Conservation (phyloP, 768 basidiomycete genomes). For the Chlorophyllum brunneum region DNA sequence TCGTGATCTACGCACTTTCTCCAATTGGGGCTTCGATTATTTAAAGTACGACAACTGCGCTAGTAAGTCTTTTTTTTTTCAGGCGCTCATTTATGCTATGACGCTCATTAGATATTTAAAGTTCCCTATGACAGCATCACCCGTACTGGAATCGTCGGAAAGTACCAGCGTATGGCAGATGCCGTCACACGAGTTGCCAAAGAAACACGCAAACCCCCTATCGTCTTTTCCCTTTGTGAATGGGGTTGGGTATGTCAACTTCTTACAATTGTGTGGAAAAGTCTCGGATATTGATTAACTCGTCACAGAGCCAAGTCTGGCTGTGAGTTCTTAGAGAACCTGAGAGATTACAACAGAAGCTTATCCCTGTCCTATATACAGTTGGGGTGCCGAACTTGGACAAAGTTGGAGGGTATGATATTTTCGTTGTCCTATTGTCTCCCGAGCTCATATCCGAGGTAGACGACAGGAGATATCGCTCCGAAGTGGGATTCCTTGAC, state of each 20-base stretch:
- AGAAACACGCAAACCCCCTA: slow-evolving; percentile 45
- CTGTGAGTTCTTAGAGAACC: slow-evolving; percentile 40
- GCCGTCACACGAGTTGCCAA: slow-evolving; percentile 50
- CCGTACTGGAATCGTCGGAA: slow-evolving; percentile 50
- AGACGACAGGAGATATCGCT: slow-evolving; percentile 53
- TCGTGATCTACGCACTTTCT: slow-evolving; percentile 27
- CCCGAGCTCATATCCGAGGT: slow-evolving; percentile 4
- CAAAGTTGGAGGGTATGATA: slow-evolving; percentile 64
- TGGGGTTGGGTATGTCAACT: slow-evolving; percentile 56
- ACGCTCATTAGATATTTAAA: slow-evolving; percentile 16
- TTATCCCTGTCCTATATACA: slow-evolving; percentile 13
- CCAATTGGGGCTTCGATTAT: slow-evolving; percentile 58
- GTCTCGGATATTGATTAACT: background rate
- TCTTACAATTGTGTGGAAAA: background rate
- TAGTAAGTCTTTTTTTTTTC: slow-evolving; percentile 33
- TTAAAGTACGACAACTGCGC: slow-evolving; percentile 59
- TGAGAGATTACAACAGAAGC: slow-evolving; percentile 1
- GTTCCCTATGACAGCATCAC: slow-evolving; percentile 56
- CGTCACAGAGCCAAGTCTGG: slow-evolving; percentile 54
- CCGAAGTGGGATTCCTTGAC: slow-evolving; percentile 49
- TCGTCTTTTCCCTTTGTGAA: slow-evolving; percentile 60
- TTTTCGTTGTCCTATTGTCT: background rate
- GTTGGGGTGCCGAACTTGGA: slow-evolving; percentile 54
- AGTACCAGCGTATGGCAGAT: slow-evolving; percentile 56
- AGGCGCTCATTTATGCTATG: slow-evolving; percentile 18